Conservation (phyloP, 192 early-diverging fungal species). For the Entomortierella chlamydospora region DNA sequence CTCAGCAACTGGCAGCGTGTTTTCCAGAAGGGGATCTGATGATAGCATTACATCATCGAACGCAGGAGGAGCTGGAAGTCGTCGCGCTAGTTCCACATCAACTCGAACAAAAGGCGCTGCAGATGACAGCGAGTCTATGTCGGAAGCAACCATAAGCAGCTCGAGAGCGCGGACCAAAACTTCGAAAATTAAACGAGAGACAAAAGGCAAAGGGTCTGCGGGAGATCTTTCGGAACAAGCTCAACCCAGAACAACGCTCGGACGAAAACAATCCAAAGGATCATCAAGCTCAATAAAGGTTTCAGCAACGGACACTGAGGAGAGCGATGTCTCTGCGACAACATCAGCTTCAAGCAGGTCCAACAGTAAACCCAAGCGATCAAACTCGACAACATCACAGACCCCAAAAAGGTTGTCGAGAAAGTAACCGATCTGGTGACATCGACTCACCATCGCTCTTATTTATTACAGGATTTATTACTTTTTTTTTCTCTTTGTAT, state of each 20-base stretch:
- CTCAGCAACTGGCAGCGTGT: background rate
- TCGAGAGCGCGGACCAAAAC: background rate
- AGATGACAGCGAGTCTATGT: background rate
- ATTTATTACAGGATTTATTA: background rate
- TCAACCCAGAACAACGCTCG: background rate
- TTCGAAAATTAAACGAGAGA: background rate
- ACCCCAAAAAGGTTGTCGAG: background rate
- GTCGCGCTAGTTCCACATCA: background rate
- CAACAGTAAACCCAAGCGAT: background rate
- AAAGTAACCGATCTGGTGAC: background rate
- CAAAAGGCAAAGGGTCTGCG: background rate
- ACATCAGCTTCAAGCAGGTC: background rate
- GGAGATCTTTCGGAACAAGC: background rate
- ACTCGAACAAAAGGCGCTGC: background rate
- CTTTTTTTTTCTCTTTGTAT: background rate
- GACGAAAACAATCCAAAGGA: background rate
- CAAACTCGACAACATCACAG: background rate
- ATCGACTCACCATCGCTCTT: background rate
- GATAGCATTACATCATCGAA: background rate
- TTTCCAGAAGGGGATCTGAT: background rate
- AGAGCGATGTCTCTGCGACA: conserved; percentile 1
- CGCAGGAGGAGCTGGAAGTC: background rate
- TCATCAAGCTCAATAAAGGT: background rate
- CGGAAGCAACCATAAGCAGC: background rate
- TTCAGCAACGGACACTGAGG: conserved; percentile 1